Conservation (phyloP, 805 yeast genomes). For the Jamesozyma lodderae region DNA sequence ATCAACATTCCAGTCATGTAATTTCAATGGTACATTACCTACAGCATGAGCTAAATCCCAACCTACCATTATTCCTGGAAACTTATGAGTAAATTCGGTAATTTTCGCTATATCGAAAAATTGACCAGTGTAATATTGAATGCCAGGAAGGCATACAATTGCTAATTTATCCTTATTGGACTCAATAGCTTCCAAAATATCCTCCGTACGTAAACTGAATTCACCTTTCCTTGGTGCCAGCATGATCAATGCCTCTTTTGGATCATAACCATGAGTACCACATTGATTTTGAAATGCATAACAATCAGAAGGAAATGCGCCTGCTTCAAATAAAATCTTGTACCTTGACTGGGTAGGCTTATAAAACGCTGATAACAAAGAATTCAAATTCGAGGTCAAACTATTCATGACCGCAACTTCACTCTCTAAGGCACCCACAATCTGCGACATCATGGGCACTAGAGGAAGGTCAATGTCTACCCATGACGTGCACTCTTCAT, state of each 20-base stretch:
- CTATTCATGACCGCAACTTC: conserved; percentile 89
- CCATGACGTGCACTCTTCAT: conserved; percentile 43
- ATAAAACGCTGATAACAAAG: conserved; percentile 65
- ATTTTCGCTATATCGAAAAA: conserved; percentile 65
- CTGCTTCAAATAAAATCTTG: conserved; percentile 75
- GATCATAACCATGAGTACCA: conserved; percentile 45
- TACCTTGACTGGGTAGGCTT: conserved; percentile 45
- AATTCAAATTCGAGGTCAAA: conserved; percentile 71
- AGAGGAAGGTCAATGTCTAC: conserved; percentile 76
- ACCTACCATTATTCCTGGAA: conserved; percentile 51
- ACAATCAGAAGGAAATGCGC: conserved; percentile 88
- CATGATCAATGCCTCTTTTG: conserved; percentile 52
- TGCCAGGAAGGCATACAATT: conserved; percentile 72
- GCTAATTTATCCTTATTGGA: conserved; percentile 54
- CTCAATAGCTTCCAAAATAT: conserved; percentile 50
- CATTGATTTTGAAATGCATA: conserved; percentile 76
- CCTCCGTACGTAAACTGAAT: conserved; percentile 49
- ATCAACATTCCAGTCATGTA: conserved; percentile 88
- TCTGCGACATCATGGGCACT: conserved; percentile 53
- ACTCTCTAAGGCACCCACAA: conserved; percentile 65
- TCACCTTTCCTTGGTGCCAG: conserved; percentile 52
- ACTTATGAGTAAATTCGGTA: conserved; percentile 50
- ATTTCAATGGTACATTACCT: conserved; percentile 68
- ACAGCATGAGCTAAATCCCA: conserved; percentile 96
- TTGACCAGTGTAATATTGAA: conserved; percentile 91